Percentiles rank a stretch among this genome's conserved stretches.
Conservation (phyloP, 176 grass and related monocot species). For the Oropetium thomaeum region DNA sequence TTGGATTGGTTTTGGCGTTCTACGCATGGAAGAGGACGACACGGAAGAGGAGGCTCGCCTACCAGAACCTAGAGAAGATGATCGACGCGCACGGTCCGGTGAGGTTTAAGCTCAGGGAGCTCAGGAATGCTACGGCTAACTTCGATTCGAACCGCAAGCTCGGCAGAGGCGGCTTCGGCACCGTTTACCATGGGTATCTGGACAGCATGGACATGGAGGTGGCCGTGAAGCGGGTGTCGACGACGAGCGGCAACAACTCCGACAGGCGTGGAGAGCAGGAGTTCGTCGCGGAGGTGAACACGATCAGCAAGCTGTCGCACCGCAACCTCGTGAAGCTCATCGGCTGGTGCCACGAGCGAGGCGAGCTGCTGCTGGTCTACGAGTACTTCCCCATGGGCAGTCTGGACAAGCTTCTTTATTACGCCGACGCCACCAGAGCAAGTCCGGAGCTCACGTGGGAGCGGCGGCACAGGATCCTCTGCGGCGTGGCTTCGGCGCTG, state of each 20-base stretch:
- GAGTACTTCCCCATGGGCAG: constrained; percentile 59
- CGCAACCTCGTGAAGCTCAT: constrained; percentile 60
- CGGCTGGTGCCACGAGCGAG: constrained; percentile 49
- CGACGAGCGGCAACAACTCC: constrained; percentile 2
- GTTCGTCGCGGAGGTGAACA: constrained; percentile 63
- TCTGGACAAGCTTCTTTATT: constrained; percentile 45
- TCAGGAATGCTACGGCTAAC: constrained; percentile 30
- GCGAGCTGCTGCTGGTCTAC: constrained; percentile 52
- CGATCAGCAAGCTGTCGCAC: constrained; percentile 64
- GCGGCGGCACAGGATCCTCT: constrained; percentile 36
- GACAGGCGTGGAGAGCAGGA: constrained; percentile 41
- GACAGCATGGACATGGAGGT: constrained; percentile 24
- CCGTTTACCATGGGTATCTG: constrained; percentile 46
- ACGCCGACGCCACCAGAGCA: not conserved
- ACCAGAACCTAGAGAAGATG: constrained; percentile 49
- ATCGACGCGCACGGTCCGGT: constrained; percentile 40
- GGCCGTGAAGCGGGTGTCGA: constrained; percentile 44
- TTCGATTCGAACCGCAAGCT: constrained; percentile 38
- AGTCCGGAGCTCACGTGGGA: constrained; percentile 45
- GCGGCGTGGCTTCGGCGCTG: constrained; percentile 51
- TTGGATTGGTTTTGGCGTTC: not conserved
- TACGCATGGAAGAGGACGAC: constrained; percentile 8
- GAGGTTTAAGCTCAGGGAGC: constrained; percentile 41
- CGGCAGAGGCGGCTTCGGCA: constrained; percentile 44
- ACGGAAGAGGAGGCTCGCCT: constrained; percentile 18